A percentile compares a stretch with the other conserved stretches of the same genome.
Evolutionary conservation across 2,329 filamentous ascomycete species (phyloP).

Genomic region (Aspergillus pseudoviridinutans): DNA sequence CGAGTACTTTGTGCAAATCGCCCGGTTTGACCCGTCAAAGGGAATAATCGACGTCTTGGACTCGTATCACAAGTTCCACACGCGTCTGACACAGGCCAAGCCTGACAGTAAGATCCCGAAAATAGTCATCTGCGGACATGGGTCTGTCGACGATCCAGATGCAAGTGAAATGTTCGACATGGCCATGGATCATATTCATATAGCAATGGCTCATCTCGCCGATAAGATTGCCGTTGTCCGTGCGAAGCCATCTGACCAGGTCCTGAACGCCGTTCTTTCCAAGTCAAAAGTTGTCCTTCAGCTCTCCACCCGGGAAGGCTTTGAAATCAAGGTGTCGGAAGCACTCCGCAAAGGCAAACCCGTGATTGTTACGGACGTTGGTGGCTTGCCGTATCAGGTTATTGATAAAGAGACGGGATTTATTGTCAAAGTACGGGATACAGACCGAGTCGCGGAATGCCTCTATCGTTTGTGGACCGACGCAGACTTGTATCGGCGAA

Average conservation of each 20-base stretch:
- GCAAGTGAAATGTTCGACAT: slow-evolving; percentile 68
- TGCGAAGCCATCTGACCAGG: slow-evolving; percentile 73
- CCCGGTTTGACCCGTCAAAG: slow-evolving; percentile 79
- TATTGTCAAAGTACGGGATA: slow-evolving; percentile 68
- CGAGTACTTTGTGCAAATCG: slow-evolving; percentile 74
- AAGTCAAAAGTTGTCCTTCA: slow-evolving; percentile 71
- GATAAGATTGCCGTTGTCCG: slow-evolving; percentile 70
- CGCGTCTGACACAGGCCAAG: slow-evolving; percentile 50
- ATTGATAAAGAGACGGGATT: slow-evolving; percentile 68
- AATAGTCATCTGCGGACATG: slow-evolving; percentile 72
- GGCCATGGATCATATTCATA: slow-evolving; percentile 64
- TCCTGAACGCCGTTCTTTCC: slow-evolving; percentile 71
- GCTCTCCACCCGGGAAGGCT: slow-evolving; percentile 76
- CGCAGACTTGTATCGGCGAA: slow-evolving; percentile 59
- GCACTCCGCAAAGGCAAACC: slow-evolving; percentile 76
- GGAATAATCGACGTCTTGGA: slow-evolving; percentile 74
- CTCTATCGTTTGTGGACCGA: slow-evolving; percentile 65
- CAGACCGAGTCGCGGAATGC: slow-evolving; percentile 63
- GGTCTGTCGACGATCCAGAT: slow-evolving; percentile 77
- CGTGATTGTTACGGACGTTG: slow-evolving; percentile 68
- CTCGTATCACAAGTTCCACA: slow-evolving; percentile 68
- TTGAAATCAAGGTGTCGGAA: slow-evolving; percentile 83
- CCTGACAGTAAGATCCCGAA: slow-evolving; percentile 58
- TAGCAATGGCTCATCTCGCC: slow-evolving; percentile 56
- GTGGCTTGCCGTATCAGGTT: slow-evolving; percentile 78